Percentiles rank a stretch among this genome's conserved stretches.
Conservation (phyloP, 768 basidiomycete species). For the Leccinum aurantiacum region DNA sequence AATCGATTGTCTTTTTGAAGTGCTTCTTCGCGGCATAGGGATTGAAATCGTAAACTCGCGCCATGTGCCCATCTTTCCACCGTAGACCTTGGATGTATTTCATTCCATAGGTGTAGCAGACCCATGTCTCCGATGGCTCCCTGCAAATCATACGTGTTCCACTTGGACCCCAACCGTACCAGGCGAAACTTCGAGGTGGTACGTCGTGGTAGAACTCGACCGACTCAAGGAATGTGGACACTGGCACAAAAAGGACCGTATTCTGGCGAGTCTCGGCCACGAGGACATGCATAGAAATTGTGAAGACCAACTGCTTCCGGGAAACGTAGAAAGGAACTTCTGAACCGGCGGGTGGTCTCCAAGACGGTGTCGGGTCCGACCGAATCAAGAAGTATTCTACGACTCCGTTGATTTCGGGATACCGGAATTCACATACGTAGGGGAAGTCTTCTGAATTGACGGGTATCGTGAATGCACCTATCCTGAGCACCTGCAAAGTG, state of each 20-base stretch:
- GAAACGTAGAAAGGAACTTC: conserved; percentile 25
- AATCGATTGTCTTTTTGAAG: conserved; percentile 9
- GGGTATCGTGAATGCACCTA: conserved; percentile 9
- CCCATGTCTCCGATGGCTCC: conserved; percentile 33
- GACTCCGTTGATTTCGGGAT: conserved; percentile 21
- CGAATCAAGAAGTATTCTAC: conserved; percentile 30
- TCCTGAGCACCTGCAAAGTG: conserved; percentile 20
- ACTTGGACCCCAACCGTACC: conserved; percentile 35
- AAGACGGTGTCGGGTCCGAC: conserved; percentile 34
- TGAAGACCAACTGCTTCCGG: conserved; percentile 33
- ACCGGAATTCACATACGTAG: conserved; percentile 28
- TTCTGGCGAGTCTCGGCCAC: conserved; percentile 8
- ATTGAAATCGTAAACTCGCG: conserved; percentile 37
- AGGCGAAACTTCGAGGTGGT: conserved; percentile 17
- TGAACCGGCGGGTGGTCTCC: conserved; percentile 15
- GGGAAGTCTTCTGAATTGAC: conserved; percentile 12
- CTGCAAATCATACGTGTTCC: conserved; percentile 31
- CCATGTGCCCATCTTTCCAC: conserved; percentile 22
- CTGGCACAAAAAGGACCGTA: conserved; percentile 31
- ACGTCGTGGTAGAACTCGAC: conserved; percentile 16
- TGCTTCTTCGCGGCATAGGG: conserved; percentile 20
- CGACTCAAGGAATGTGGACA: conserved; percentile 30
- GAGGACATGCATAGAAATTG: conserved; percentile 25
- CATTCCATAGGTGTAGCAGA: conserved; percentile 38
- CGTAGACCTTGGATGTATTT: conserved; percentile 30